Evolutionary conservation across 257 asterid genomes (phyloP), one percentile per base, ranked within the genome.

Genomic region (Sherardia arvensis): DNA sequence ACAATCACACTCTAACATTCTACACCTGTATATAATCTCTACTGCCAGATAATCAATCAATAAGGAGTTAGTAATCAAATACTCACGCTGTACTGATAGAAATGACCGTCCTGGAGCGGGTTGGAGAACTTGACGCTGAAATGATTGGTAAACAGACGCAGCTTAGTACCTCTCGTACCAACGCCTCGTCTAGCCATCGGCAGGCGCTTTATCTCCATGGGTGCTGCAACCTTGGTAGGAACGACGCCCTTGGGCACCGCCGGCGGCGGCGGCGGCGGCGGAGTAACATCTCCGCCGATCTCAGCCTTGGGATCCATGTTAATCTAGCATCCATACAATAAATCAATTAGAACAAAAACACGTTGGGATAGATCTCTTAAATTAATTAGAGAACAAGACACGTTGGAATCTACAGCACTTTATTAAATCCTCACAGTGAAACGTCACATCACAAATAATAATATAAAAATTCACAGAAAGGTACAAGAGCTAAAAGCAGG

Each of bases 61-160:
- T 9, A 40, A 3, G n/a, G 3, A 38, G 15, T 67, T 32, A 48
- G 15, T 12, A 34, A 30, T 3, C 26, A 47, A 20, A 43, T 29
- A 47, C 43, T 84, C 51, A 87, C 95, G 62, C 80, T 84, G 43
- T 87, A 87, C 40, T 87, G 95, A 53, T 51, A 87, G 25, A 87
- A 87, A 54, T 45, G 27, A 3, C 74, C 83, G 4, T 85, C 51
- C 51, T 14, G 51, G 20, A 17, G 83, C 0, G 78, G 69, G 33
- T 53, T 85, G 17, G 76, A 53, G 27, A 81, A 61, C 7, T 75
- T 36, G 21, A 85, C 94, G 18, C 65, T 75, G 62, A 83, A 85
- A 45, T 87, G 95, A 66, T 87, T 85, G 3, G 88, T 77, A 10
- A 82, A 66, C 38, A 87, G 76, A 4, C 69, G 17, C 20, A 83